Conservation (phyloP, 805 yeast genomes). For the Clavispora santaluciae region DNA sequence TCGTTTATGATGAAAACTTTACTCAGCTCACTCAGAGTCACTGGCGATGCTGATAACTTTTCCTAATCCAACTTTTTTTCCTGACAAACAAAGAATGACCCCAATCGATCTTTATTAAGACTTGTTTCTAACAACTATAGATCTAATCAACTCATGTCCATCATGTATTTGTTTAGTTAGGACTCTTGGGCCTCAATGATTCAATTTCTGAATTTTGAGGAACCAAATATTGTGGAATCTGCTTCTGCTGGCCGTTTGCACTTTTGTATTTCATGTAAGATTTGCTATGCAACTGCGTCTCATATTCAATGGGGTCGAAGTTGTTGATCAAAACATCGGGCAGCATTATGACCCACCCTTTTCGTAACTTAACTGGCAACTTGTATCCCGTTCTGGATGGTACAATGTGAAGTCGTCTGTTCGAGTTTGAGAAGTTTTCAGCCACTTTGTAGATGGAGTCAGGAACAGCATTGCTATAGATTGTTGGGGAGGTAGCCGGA, state of each 20-base stretch:
- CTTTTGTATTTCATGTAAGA: slow-evolving; percentile 24
- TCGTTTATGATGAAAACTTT: slow-evolving; percentile 44
- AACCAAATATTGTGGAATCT: slow-evolving; percentile 49
- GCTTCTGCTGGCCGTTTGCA: slow-evolving; percentile 11
- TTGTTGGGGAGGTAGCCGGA: slow-evolving; percentile 1
- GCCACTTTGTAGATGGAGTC: slow-evolving; percentile 73
- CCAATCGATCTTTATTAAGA: neutral
- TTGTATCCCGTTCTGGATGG: slow-evolving; percentile 68
- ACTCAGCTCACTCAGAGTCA: slow-evolving; percentile 57
- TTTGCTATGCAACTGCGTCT: slow-evolving; percentile 26
- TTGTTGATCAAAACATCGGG: slow-evolving; percentile 79
- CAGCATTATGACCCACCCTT: slow-evolving; percentile 88
- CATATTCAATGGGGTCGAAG: slow-evolving; percentile 40
- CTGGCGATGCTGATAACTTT: slow-evolving; percentile 45
- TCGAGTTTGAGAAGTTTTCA: slow-evolving; percentile 83
- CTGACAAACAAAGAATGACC: slow-evolving; percentile 10
- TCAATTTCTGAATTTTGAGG: slow-evolving; percentile 75
- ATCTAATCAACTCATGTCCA: too few relatives aligned
- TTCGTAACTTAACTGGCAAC: slow-evolving; percentile 59
- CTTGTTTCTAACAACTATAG: slow-evolving; percentile 8
- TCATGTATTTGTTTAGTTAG: too few relatives aligned
- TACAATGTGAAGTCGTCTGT: slow-evolving; percentile 77
- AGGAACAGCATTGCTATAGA: slow-evolving; percentile 43
- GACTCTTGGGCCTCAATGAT: slow-evolving; percentile 77
- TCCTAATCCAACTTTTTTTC: slow-evolving; percentile 46